Percentiles rank a stretch among this genome's conserved stretches.
Evolutionary conservation across 208 protist genomes (phyloP).

Genomic region (Naegleria fowleri): DNA sequence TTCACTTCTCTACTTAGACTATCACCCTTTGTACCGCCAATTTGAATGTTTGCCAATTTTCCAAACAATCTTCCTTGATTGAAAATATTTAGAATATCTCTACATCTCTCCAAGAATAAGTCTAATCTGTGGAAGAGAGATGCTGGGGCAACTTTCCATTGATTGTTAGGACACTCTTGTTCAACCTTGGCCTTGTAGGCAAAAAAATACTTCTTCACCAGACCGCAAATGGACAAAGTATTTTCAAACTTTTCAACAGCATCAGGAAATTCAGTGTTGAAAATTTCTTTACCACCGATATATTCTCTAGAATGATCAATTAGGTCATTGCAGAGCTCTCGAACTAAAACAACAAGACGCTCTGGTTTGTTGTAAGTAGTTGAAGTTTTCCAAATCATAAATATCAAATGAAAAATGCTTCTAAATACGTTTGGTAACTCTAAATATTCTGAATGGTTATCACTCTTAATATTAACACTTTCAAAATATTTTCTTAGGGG

Average conservation of each 20-base stretch:
- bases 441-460: neutral
- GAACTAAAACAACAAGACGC: conserved; percentile 82
- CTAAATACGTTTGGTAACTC: conserved; percentile 49
- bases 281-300: conserved; percentile 77
- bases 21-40: conserved; percentile 87
- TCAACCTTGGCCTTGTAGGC: conserved; percentile 79
- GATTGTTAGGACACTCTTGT: conserved; percentile 47
- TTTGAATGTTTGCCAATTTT: conserved; percentile 88
- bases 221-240: conserved; percentile 69
- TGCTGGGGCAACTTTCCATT: conserved; percentile 86
- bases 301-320: conserved; percentile 78
- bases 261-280: conserved; percentile 83
- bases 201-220: conserved; percentile 87
- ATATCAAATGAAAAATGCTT: conserved; percentile 81
- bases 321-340: conserved; percentile 87
- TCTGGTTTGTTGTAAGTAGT: conserved; percentile 82
- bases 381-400: conserved; percentile 84
- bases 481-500: neutral
- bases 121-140: conserved; percentile 87
- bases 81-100: conserved; percentile 86
- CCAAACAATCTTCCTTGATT: conserved; percentile 86
- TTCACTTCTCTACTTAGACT: conserved; percentile 70
- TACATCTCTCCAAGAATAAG: conserved; percentile 88
- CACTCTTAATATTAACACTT: neutral
- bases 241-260: conserved; percentile 75